phyloP scores from a whole-genome alignment of 2,329 filamentous ascomycete genomes.

The Didymella sp. region DNA sequence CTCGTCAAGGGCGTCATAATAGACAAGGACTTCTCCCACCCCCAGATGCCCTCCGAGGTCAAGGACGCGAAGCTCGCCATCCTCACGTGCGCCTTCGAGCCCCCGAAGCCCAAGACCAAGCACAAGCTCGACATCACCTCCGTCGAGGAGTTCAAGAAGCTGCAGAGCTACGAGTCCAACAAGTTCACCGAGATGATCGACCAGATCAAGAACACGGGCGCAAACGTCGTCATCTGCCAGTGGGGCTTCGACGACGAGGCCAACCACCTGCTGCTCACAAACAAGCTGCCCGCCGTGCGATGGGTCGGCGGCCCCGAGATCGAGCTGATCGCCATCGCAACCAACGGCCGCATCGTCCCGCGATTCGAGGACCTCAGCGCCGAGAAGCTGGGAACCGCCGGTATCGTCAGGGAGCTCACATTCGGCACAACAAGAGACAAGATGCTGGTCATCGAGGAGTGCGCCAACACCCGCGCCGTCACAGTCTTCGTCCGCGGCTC shows the following conservation, averaged over 20 bases:
- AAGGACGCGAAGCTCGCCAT: conserved; percentile 96
- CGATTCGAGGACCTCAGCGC: conserved; percentile 92
- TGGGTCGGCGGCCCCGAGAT: conserved; percentile 99
- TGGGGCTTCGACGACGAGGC: conserved; percentile 99
- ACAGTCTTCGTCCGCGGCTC: conserved; percentile 95
- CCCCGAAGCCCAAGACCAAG: conserved; percentile 99
- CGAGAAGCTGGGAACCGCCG: conserved; percentile 89
- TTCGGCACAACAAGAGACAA: conserved; percentile 98
- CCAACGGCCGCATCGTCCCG: conserved; percentile 96
- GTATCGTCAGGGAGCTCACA: conserved; percentile 90
- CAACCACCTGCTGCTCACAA: conserved; percentile 95
- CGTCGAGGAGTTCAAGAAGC: conserved; percentile 97
- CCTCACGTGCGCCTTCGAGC: conserved; percentile 96
- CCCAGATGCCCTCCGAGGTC: conserved; percentile 97
- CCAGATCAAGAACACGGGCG: conserved; percentile 95
- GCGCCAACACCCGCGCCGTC: conserved; percentile 94
- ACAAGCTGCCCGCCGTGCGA: conserved; percentile 91
- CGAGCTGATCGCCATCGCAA: conserved; percentile 97
- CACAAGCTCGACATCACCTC: conserved; percentile 97
- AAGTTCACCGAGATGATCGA: conserved; percentile 99
- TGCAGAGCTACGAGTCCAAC: conserved; percentile 92
- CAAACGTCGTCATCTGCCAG: conserved; percentile 97
- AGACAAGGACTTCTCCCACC: conserved; percentile 99
- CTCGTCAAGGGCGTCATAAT: conserved; percentile 98
- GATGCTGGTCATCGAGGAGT: conserved; percentile 99